These are phyloP conservation scores for Phytophthora constricta DNA, from an alignment of 352 stramenopile species.

Conservation along the genomic window DNA sequence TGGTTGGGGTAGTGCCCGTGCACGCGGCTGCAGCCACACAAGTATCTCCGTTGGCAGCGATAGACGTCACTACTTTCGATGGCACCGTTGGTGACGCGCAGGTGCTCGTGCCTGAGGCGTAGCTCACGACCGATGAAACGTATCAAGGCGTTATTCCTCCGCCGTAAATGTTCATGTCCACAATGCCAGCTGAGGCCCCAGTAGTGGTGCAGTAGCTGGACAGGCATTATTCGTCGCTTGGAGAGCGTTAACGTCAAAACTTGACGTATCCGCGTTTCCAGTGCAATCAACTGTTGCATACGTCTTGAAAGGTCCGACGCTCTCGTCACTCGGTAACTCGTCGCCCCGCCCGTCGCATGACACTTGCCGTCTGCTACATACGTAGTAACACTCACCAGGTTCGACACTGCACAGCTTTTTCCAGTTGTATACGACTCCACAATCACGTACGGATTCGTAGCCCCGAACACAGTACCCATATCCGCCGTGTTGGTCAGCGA, in stretches of 20 bases:
- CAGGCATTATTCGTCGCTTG: no score
- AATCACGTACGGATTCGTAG: neutral
- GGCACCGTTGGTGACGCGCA: neutral
- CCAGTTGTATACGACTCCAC: conserved; percentile 3
- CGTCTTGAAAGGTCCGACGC: neutral
- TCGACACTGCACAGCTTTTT: neutral
- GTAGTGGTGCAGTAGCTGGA: no score
- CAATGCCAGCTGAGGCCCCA: no score
- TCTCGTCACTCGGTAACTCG: neutral
- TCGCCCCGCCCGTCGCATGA: neutral
- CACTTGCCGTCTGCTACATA: neutral
- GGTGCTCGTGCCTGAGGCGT: neutral
- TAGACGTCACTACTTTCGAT: neutral
- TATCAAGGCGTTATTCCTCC: neutral
- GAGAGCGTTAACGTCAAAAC: no score
- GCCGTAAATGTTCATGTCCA: neutral
- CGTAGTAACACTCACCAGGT: neutral
- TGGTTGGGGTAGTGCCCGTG: neutral
- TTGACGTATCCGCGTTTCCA: neutral
- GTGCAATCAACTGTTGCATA: neutral
- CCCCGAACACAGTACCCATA: neutral
- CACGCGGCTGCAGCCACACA: neutral
- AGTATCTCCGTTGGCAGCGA: neutral
- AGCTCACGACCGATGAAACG: neutral
- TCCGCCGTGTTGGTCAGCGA: neutral